Percentiles rank a stretch among this genome's conserved stretches.
Conservation (phyloP, 306 rosid genomes). For the Quillaja saponaria region DNA sequence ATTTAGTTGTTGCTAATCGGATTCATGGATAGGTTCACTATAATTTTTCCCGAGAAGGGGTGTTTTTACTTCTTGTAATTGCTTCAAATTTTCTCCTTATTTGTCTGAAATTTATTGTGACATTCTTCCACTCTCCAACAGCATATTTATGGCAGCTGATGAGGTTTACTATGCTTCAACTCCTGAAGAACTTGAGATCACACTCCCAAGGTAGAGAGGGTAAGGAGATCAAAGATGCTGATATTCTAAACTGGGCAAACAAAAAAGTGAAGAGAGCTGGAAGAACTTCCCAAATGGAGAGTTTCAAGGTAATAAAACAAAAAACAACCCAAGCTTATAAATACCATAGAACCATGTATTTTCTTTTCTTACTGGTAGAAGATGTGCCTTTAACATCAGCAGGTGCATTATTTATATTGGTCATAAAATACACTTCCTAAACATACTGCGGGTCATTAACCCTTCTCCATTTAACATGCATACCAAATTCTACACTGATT, state of each 20-base stretch:
- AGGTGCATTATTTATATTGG: not conserved
- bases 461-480: not conserved
- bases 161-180: constrained; percentile 96
- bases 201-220: constrained; percentile 80
- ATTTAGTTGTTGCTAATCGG: not conserved
- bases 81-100: not conserved
- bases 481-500: not conserved
- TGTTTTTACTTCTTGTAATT: constrained; percentile 2
- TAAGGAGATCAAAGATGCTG: constrained; percentile 87
- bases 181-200: constrained; percentile 86
- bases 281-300: constrained; percentile 79
- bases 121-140: constrained; percentile 38
- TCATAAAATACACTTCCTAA: not conserved
- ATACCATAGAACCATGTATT: not conserved
- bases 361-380: not conserved
- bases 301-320: constrained; percentile 78
- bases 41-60: not conserved
- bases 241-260: constrained; percentile 94
- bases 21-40: not conserved
- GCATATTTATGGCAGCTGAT: constrained; percentile 97
- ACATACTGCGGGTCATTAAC: not conserved
- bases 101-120: not conserved
- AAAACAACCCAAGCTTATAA: not conserved
- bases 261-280: constrained; percentile 76
- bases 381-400: not conserved